Conservation (phyloP, 176 grass and related monocot species). For the Avena insularis region DNA sequence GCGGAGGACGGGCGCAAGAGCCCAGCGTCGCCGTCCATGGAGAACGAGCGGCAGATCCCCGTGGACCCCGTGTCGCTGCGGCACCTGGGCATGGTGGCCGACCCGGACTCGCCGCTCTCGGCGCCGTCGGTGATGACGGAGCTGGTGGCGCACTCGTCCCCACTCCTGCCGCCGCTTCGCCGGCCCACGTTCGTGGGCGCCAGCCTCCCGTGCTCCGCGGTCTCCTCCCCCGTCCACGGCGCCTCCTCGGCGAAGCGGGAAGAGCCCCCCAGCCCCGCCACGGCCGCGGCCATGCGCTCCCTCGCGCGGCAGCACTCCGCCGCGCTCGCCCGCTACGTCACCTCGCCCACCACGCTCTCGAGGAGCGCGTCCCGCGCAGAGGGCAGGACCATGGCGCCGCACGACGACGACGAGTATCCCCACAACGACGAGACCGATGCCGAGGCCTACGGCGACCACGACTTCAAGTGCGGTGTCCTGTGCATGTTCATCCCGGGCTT, state of each 20-base stretch:
- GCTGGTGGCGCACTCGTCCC: slow-evolving; percentile 57
- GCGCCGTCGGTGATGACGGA: slow-evolving; percentile 67
- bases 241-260: slow-evolving; percentile 32
- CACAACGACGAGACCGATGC: not conserved
- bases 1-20: slow-evolving; percentile 23
- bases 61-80: slow-evolving; percentile 76
- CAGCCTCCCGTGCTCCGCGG: slow-evolving; percentile 66
- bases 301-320: slow-evolving; percentile 66
- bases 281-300: slow-evolving; percentile 8
- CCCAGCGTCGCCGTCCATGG: slow-evolving; percentile 43
- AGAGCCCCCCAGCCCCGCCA: slow-evolving; percentile 25
- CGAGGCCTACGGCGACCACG: not conserved
- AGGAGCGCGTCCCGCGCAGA: slow-evolving; percentile 70
- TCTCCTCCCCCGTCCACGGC: slow-evolving; percentile 53
- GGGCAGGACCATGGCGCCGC: slow-evolving; percentile 54
- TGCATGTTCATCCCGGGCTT: slow-evolving; percentile 64
- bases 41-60: slow-evolving; percentile 75
- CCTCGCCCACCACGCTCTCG: slow-evolving; percentile 15
- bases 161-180: slow-evolving; percentile 50
- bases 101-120: slow-evolving; percentile 61
- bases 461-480: slow-evolving; percentile 64
- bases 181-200: slow-evolving; percentile 67
- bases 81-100: slow-evolving; percentile 58
- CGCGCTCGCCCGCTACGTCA: slow-evolving; percentile 53
- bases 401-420: slow-evolving; percentile 40